phyloP scores from a whole-genome alignment of 352 stramenopile genomes.

The Phytophthora lateralis region DNA sequence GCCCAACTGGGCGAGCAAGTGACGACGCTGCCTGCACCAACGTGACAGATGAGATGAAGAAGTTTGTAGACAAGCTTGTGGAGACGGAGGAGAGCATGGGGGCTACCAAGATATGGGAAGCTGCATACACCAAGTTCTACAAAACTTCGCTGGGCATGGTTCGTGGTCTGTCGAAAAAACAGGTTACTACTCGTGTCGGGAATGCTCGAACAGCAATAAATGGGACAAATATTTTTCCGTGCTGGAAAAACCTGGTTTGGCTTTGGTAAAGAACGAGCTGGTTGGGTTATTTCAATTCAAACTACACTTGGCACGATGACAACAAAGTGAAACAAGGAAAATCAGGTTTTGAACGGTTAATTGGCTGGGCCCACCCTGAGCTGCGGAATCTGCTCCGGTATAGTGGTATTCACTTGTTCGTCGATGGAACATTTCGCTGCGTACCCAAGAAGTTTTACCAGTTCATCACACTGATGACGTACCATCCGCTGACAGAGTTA shows the following conservation, averaged over 20 bases:
- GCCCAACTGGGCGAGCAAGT: too few relatives aligned
- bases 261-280: background rate
- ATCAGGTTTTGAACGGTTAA: background rate
- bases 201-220: too few relatives aligned
- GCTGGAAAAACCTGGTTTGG: background rate
- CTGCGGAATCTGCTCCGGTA: conserved; percentile 2
- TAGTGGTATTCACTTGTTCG: too few relatives aligned
- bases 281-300: conserved; percentile 6
- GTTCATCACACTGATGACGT: conserved; percentile 10
- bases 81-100: too few relatives aligned
- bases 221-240: background rate
- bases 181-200: too few relatives aligned
- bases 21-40: too few relatives aligned
- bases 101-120: background rate
- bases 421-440: too few relatives aligned
- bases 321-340: background rate
- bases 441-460: conserved; percentile 1
- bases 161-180: too few relatives aligned
- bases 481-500: background rate
- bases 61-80: conserved; percentile 1
- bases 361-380: conserved; percentile 4
- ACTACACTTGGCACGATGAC: conserved; percentile 4
- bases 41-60: background rate
- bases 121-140: background rate
- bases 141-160: too few relatives aligned